Percentiles rank a stretch among this genome's conserved stretches.
Evolutionary conservation across 345 rosid species (phyloP).

Genomic region (Eucalyptus victrix): DNA sequence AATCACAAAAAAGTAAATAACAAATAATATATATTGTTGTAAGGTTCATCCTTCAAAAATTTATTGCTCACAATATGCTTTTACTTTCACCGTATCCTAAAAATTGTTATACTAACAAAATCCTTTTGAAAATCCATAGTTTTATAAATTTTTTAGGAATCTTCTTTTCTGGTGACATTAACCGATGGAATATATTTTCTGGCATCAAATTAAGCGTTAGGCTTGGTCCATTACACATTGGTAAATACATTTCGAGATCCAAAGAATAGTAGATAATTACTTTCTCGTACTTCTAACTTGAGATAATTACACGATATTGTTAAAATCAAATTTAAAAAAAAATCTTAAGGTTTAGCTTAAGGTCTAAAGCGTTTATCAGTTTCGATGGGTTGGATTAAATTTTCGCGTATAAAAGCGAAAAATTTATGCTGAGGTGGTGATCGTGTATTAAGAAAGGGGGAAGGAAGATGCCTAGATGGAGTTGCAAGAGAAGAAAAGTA

Average conservation of each 20-base stretch:
- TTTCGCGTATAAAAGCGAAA: too few species aligned
- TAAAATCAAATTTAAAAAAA: too few species aligned
- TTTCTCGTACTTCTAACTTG: fast-evolving
- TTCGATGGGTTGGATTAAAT: too few species aligned
- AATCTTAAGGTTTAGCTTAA: background rate
- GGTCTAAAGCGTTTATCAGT: background rate
- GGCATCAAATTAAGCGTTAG: background rate
- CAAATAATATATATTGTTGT: too few species aligned
- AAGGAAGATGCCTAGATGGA: background rate
- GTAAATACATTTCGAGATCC: background rate
- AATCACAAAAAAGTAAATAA: too few species aligned
- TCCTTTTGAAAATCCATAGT: background rate
- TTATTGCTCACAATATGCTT: fast-evolving
- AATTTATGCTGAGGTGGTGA: background rate
- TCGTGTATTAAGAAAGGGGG: background rate
- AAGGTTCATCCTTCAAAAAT: too few species aligned
- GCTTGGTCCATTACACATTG: background rate
- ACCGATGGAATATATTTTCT: background rate
- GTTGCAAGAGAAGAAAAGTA: background rate
- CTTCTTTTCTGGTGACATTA: background rate
- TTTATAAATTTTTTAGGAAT: fast-evolving
- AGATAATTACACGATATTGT: too few species aligned
- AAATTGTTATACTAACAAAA: background rate
- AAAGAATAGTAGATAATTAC: background rate
- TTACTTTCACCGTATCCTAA: fast-evolving